Evolutionary conservation across 2,329 filamentous ascomycete genomes (phyloP), one percentile per base, ranked within the genome.

Genomic region (Neonectria magnoliae): DNA sequence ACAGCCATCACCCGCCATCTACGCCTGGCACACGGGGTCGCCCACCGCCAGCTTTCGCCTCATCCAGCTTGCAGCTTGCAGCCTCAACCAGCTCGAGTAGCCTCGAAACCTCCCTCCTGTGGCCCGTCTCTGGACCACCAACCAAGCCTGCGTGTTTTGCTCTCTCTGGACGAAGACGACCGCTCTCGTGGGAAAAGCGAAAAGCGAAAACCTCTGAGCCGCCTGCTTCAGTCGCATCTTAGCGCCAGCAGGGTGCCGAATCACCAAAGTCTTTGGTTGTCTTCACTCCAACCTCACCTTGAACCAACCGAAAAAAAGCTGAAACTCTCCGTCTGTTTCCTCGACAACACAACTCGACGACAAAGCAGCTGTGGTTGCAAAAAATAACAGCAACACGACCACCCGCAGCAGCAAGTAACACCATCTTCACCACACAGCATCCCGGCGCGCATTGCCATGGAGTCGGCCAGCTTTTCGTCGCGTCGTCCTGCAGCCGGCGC

Each of bases 401-500:
- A 59, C 31, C 18, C 22, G 50, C 38, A 45, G 31, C 41, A 29
- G 20, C 57, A 38, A 65, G 53, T 48, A 61, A 61, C 58, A 65
- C 45, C 52, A 52, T 27, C 31, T 38, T 31, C 44, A 53, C 62
- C 57, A 57, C 62, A 57, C 57, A 54, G 48, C 54, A 62, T 36
- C 50, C 47, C 41, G 59, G 48, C 45, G 52, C 27, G 38, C 25
- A 59, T 65, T 64, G 58, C 61, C 52, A 79, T 78, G 76, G 77
- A 77, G 36, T 45, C 69, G 31, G 65, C 71, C 48, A 77, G 76
- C 63, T 79, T 79, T 64, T 69, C 78, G 10, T 73, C 76, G 38
- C 75, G 78, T 62, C 78, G 78, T 42, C 71, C 76, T 50, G 77
- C 78, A 25, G 74, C 78, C 20, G 73, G 75, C 66, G 58, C 72